Evolutionary conservation across 2,329 filamentous ascomycete genomes (phyloP), one percentile per base, ranked within the genome.

Genomic region (Verticillium longisporum): DNA sequence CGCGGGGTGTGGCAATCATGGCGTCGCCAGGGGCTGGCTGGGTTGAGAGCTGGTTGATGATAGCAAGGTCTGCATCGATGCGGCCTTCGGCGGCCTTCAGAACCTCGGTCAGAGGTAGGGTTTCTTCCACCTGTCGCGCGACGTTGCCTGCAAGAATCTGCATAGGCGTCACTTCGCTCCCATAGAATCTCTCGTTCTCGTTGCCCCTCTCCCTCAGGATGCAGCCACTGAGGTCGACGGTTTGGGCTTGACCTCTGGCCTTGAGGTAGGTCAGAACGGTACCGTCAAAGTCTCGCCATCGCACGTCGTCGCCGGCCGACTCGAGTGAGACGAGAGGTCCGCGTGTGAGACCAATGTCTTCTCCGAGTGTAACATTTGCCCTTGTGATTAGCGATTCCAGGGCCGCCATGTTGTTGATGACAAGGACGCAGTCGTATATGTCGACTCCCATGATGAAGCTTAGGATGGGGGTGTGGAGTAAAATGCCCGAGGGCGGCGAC

Each of bases 361-460:
- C 88, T 6, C 93, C 93, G 2, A 98, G 78, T 0, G 90, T 95
- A 60, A 92, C 87, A 59, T 89, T 85, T 3, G 94, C 78, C 61
- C 87, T 88, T 38, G 90, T 92, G 71, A 97, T 96, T 50, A 65
- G 56, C 1, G 90, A 86, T 66, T 96, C 90, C 56, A 98, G 78
- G 6, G 92, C 92, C 61, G 91, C 84, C 55, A 90, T 86, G 55
- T 90, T 92, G 77, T 96, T 97, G 71, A 97, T 93, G 38, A 97
- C 90, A 9, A 97, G 83, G 14, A 98, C 90, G 70, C 93, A 97
- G 73, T 98, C 94, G 78, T 97, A 98, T 36, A 97, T 92, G 71
- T 98, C 94, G 50, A 97, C 89, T 2, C 93, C 94, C 6, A 93
- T 88, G 59, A 97, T 84, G 70, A 98, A 97, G 38, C 92, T 94